A percentile compares a stretch with the other conserved stretches of the same genome.
Conservation (phyloP, 2,329 filamentous ascomycete species). For the Diplodia intermedia region DNA sequence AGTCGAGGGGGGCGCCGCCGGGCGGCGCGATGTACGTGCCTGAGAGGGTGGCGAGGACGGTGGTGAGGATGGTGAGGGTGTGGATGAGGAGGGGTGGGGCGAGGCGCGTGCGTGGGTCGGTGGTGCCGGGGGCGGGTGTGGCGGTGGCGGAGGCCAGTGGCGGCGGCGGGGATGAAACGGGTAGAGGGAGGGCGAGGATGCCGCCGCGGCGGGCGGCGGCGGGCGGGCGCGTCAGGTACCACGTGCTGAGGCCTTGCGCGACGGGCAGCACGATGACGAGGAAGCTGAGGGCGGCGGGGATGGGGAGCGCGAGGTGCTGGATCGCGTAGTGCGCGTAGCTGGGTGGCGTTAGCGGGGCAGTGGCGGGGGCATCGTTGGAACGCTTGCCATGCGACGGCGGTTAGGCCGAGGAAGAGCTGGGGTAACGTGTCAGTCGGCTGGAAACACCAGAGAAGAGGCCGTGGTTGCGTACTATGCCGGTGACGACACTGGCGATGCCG, state of each 20-base stretch:
- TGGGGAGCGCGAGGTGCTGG: constrained; percentile 42
- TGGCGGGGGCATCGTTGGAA: background rate
- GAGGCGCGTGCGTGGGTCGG: constrained; percentile 32
- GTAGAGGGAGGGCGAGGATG: constrained; percentile 35
- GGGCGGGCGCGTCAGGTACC: constrained; percentile 35
- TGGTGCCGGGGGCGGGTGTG: constrained; percentile 15
- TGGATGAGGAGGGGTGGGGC: constrained; percentile 32
- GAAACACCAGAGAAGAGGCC: background rate
- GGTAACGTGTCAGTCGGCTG: background rate
- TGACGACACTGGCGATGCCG: background rate
- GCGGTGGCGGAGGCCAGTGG: background rate
- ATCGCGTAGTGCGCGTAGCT: constrained; percentile 12
- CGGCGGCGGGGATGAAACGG: constrained; percentile 34
- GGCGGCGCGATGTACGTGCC: constrained; percentile 44
- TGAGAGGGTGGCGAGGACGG: constrained; percentile 47
- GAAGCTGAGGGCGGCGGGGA: constrained; percentile 44
- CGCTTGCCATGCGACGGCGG: constrained; percentile 41
- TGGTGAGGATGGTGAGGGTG: constrained; percentile 43
- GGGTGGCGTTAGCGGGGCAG: background rate
- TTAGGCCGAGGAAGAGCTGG: constrained; percentile 46
- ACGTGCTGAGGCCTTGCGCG: constrained; percentile 43
- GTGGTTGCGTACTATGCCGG: background rate
- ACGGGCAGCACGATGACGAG: constrained; percentile 47
- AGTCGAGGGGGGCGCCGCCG: constrained; percentile 47
- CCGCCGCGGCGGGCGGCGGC: background rate